Base-by-base conservation (phyloP, 2,329 filamentous ascomycete genomes). In the Nemania bipapillata region DNA sequence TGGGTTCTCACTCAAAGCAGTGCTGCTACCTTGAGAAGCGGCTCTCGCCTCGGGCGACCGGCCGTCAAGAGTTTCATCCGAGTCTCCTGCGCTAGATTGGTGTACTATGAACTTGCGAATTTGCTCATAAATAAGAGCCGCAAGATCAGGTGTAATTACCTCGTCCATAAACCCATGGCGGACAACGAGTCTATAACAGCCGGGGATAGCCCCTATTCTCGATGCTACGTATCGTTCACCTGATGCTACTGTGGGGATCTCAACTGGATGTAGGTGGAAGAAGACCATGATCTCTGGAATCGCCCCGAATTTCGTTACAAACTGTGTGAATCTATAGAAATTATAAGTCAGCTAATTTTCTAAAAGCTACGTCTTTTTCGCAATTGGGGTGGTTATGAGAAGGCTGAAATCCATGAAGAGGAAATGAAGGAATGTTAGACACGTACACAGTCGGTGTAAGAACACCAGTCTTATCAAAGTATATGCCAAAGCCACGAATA, bases 381-480 rank as follows among this genome's bases (percentile, higher is more conserved):
- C 24, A 6, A 24, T 50, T n/a, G 3, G 17, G 22, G 28, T n/a
- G 12, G 9, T 3, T 20, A 54, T 35, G 12, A 9, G 1, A 26
- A 52, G 50, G 6, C 22, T 30, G 20, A 45, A 60, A 40, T 4
- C 1, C 35, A 5, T 28, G 3, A 20, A 6, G 5, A 17, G 8
- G 20, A 8, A 42, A 37, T 26, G 6, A 30, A 50, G 12, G 9
- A 6, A 22, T 54, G 2, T 9, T 15, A 17, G 53, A 45, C 28
- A 28, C 66, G 24, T 63, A 69, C 9, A 91, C 89, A 7, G 85
- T 86, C 1, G 90, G 91, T 0, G 87, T 87, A 4, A 86, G 85
- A 42, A 87, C 85, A 50, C 91, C 91, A 0, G 87, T 85, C 79
- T 94, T 94, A 80, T 94, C 92, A 77, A 94, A 93, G 81, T 92